A percentile compares a stretch with the other conserved stretches of the same genome.
Evolutionary conservation across 495 filamentous ascomycete genomes (phyloP).

Genomic region (Cenococcum geophilum): DNA sequence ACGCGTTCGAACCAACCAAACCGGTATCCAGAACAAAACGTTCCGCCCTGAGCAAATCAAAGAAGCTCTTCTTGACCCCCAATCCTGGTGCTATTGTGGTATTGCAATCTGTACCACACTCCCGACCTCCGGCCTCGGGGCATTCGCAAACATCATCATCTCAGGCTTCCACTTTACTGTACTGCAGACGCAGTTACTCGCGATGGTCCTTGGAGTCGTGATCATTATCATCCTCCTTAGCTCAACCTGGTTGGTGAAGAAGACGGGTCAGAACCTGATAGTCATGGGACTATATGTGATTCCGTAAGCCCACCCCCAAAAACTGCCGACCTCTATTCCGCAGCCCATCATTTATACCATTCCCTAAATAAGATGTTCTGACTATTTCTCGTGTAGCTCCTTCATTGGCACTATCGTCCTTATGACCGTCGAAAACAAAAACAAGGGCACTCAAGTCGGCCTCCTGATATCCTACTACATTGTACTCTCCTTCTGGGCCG

Average conservation of each 20-base stretch:
- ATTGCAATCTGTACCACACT: constrained; percentile 63
- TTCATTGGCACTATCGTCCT: constrained; percentile 54
- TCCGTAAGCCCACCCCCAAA: constrained; percentile 45
- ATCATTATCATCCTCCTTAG: constrained; percentile 61
- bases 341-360: neutral
- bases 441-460: constrained; percentile 44
- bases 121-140: constrained; percentile 51
- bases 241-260: constrained; percentile 60
- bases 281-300: constrained; percentile 59
- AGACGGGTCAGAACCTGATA: constrained; percentile 55
- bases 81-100: constrained; percentile 44
- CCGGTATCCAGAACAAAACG: constrained; percentile 24
- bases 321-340: neutral
- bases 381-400: constrained; percentile 33
- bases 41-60: constrained; percentile 22
- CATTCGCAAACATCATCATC: constrained; percentile 59
- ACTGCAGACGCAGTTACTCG: constrained; percentile 55
- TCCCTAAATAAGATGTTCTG: neutral
- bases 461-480: constrained; percentile 54
- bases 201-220: constrained; percentile 66
- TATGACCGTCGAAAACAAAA: constrained; percentile 46
- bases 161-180: constrained; percentile 45
- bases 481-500: constrained; percentile 51
- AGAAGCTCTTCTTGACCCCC: constrained; percentile 48
- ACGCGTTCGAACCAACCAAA: constrained; percentile 26